Conservation (phyloP, 345 rosid genomes). For the Eutrema heterophyllum region DNA sequence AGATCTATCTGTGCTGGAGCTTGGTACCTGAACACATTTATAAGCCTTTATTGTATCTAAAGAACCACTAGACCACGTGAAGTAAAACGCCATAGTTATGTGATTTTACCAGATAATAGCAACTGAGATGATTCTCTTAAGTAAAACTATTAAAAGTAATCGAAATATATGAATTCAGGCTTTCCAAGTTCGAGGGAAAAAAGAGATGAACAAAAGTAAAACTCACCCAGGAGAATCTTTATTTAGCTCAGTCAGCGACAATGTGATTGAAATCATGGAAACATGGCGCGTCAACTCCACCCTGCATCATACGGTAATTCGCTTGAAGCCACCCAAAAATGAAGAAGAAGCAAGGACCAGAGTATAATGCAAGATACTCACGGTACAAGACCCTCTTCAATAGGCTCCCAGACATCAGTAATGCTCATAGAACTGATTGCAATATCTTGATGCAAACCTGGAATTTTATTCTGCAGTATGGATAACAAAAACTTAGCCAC, state of each 20-base stretch:
- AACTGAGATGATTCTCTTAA: neutral
- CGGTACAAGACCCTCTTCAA: constrained; percentile 94
- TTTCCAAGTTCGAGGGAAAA: neutral
- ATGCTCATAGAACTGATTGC: constrained; percentile 84
- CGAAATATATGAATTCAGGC: neutral
- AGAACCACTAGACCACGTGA: neutral
- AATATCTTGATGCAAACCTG: constrained; percentile 83
- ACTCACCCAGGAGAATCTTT: constrained; percentile 76
- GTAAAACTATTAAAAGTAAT: neutral
- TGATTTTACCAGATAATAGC: neutral
- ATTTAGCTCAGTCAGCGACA: constrained; percentile 69
- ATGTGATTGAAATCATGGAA: constrained; percentile 87
- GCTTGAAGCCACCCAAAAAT: neutral
- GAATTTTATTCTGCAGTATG: constrained; percentile 58
- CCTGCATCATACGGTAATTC: constrained; percentile 46
- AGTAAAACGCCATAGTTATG: neutral
- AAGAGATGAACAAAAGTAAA: neutral
- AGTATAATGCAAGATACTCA: constrained; percentile 33
- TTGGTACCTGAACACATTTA: constrained; percentile 59
- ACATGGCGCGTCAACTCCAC: constrained; percentile 94
- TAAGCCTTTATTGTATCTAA: neutral
- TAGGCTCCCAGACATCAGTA: constrained; percentile 95
- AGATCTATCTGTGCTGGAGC: constrained; percentile 57
- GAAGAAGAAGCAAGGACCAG: neutral
- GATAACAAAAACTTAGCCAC: constrained; percentile 1